phyloP scores from a whole-genome alignment of 108 stramenopile genomes.

The Tribonema minus region DNA sequence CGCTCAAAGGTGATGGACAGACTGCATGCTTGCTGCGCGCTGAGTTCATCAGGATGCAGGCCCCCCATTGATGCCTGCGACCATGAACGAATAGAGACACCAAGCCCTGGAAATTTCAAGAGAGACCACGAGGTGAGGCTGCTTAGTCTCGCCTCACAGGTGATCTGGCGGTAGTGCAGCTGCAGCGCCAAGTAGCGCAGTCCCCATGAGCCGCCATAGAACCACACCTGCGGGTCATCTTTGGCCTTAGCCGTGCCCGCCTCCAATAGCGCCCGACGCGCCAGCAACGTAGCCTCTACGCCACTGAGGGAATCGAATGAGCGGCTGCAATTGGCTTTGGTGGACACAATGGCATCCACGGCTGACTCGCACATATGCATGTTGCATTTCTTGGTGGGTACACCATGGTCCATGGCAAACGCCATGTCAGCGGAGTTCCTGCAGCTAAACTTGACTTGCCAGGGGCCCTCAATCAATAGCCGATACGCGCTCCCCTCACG shows the following conservation, averaged over 20 bases:
- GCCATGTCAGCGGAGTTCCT: background rate
- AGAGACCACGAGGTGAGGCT: background rate
- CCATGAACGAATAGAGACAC: constrained; percentile 4
- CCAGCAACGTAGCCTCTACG: background rate
- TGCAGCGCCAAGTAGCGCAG: constrained; percentile 2
- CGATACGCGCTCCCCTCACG: constrained; percentile 5
- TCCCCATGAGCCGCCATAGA: background rate
- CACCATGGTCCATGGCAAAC: background rate
- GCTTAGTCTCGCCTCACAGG: background rate
- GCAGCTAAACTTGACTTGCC: background rate
- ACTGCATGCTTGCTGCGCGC: background rate
- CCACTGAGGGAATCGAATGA: background rate
- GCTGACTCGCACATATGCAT: background rate
- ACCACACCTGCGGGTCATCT: background rate
- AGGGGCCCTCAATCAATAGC: background rate
- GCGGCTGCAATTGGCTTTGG: background rate
- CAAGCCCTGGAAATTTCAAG: background rate
- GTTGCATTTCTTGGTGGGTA: background rate
- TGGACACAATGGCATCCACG: background rate
- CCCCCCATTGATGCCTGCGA: background rate
- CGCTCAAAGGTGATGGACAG: background rate
- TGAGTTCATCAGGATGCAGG: background rate
- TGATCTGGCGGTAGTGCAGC: background rate
- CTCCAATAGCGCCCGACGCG: background rate
- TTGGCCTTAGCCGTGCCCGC: background rate